These are phyloP conservation scores for Musa beccarii DNA, from an alignment of 176 grass and related monocot species.

Conservation along the genomic window DNA sequence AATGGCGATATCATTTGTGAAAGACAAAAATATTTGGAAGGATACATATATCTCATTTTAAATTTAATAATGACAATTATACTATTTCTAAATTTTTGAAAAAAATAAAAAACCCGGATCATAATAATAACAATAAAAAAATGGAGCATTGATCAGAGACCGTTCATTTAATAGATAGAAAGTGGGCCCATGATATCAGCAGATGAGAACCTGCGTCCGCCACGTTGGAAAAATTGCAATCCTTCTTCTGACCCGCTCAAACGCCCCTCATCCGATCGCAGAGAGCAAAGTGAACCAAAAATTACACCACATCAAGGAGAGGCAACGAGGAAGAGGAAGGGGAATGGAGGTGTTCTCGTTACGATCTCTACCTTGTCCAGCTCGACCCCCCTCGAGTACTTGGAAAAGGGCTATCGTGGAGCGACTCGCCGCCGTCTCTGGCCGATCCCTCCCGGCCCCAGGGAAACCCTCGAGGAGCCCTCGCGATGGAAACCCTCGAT, in stretches of 20 bases:
- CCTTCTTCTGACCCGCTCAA: not conserved
- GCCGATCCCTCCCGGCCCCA: not conserved
- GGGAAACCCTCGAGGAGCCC: not conserved
- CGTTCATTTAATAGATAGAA: not conserved
- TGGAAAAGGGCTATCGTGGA: not conserved
- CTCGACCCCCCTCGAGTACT: not conserved
- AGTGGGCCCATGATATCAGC: not conserved
- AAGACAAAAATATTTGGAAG: no score
- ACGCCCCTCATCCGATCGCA: not conserved
- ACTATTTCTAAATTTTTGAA: no score
- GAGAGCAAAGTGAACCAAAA: no score
- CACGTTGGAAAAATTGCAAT: not conserved
- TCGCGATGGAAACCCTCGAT: not conserved
- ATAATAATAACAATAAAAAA: no score
- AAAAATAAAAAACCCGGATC: no score
- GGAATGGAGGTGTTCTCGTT: not conserved
- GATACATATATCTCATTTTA: no score
- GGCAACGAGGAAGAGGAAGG: not conserved
- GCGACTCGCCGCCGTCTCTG: not conserved
- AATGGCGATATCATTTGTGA: no score
- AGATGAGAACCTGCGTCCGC: not conserved
- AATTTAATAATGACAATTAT: no score
- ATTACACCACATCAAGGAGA: no score
- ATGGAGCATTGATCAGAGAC: not conserved
- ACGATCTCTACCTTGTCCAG: not conserved